These are phyloP conservation scores for Rhodofomes roseus DNA, from an alignment of 1,284 basidiomycete species.

Conservation along the genomic window DNA sequence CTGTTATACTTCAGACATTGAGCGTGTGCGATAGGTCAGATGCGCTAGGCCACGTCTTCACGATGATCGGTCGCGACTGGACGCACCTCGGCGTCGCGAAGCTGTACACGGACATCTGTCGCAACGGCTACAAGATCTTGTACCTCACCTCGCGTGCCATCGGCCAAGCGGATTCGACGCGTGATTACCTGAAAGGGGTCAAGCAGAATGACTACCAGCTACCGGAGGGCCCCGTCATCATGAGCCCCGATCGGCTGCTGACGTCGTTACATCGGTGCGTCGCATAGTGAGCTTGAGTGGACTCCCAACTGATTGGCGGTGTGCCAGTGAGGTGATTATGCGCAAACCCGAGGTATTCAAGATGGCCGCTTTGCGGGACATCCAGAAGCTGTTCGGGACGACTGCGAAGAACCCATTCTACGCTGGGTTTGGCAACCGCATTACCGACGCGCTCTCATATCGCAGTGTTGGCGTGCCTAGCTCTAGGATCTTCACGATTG, in stretches of 20 bases:
- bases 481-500: slow-evolving; percentile 96
- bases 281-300: not conserved
- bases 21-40: slow-evolving; percentile 67
- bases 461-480: slow-evolving; percentile 94
- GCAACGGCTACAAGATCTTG: slow-evolving; percentile 98
- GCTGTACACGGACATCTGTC: slow-evolving; percentile 93
- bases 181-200: slow-evolving; percentile 94
- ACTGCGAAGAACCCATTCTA: slow-evolving; percentile 82
- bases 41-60: slow-evolving; percentile 95
- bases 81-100: slow-evolving; percentile 98
- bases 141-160: slow-evolving; percentile 98
- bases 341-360: slow-evolving; percentile 99
- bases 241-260: slow-evolving; percentile 97
- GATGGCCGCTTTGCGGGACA: slow-evolving; percentile 98
- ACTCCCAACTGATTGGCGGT: not conserved
- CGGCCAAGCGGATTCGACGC: slow-evolving; percentile 95
- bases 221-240: slow-evolving; percentile 97
- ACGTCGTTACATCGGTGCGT: slow-evolving; percentile 86
- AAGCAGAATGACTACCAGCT: slow-evolving; percentile 95
- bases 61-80: slow-evolving; percentile 99
- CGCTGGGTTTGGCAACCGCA: slow-evolving; percentile 97
- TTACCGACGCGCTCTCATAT: slow-evolving; percentile 97
- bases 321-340: slow-evolving; percentile 89
- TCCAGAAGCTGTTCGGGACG: slow-evolving; percentile 87
- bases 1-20: not conserved